These are phyloP conservation scores for Salix koriyanagi DNA, from an alignment of 345 rosid species.

Conservation along the genomic window DNA sequence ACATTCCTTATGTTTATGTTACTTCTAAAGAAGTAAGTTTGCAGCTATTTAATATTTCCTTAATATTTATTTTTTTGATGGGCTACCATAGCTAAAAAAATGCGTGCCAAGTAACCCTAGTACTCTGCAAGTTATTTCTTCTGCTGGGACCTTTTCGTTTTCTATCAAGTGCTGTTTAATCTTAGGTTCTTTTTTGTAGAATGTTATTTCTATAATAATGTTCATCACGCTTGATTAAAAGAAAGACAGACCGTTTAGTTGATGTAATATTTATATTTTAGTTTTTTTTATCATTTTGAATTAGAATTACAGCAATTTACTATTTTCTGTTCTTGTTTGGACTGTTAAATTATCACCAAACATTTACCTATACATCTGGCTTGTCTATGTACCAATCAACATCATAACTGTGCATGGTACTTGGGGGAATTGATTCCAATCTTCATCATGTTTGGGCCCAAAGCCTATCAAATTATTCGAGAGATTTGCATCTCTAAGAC, in stretches of 20 bases:
- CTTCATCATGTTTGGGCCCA: background rate
- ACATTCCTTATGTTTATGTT: slow-evolving; percentile 80
- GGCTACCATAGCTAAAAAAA: background rate
- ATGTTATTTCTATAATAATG: background rate
- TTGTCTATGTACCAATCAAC: background rate
- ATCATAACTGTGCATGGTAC: background rate
- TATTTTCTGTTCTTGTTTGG: background rate
- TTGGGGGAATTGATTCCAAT: background rate
- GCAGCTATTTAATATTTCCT: background rate
- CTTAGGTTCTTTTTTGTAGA: no score
- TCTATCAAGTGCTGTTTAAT: background rate
- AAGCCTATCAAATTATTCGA: background rate
- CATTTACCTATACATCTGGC: background rate
- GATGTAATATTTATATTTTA: background rate
- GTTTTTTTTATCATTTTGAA: background rate
- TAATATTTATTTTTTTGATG: background rate
- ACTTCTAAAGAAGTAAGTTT: slow-evolving; percentile 82
- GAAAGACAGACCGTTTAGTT: background rate
- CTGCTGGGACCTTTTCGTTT: background rate
- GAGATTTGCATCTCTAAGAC: background rate
- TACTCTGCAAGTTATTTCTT: background rate
- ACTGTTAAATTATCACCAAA: background rate
- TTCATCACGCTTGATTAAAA: background rate
- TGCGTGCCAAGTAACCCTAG: background rate
- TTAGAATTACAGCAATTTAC: background rate